Evolutionary conservation across 2,329 filamentous ascomycete genomes (phyloP), one percentile per base, ranked within the genome.

Genomic region (Aspergillus sp.): DNA sequence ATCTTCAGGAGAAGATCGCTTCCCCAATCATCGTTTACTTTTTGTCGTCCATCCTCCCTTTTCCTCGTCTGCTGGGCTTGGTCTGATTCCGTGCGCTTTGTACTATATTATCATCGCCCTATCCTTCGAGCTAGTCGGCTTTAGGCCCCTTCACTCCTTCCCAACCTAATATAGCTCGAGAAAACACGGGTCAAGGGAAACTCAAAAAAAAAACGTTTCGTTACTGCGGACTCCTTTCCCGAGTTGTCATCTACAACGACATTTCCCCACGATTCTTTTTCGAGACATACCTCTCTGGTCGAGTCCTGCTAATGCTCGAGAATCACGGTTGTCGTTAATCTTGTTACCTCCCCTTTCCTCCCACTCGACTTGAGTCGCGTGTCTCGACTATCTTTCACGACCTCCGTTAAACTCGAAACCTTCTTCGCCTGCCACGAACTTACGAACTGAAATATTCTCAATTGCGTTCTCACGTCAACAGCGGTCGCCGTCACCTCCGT

Each of bases 61-160:
- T 55, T 44, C 19, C 17, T 42, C 17, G 22, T 24, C 33, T 57
- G 22, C 54, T 61, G 56, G 54, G 51, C 40, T 51, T 52, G 55
- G 46, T 39, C 51, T 45, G 53, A 37, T 37, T 45, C 7, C 46
- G 45, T 49, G 44, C 39, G 40, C 27, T 17, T 15, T 46, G 20
- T 44, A 46, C 12, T 17, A 24, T 39, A 46, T 54, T 47, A 47
- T 44, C 56, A 39, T 55, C 61, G 52, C 54, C 55, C 57, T 19
- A 50, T 50, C 51, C 50, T 24, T 37, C 37, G 13, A 54, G 30
- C 51, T 44, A 40, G 47, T 58, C 51, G 53, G 49, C 44, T 53
- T 56, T 30, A 51, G 46, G 39, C 24, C 47, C 20, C 40, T 51
- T 39, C 37, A 45, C 51, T 56, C 53, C 39, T 54, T 57, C 30